phyloP scores from a whole-genome alignment of 2,329 filamentous ascomycete species.

The Lachnellula subtilissima region DNA sequence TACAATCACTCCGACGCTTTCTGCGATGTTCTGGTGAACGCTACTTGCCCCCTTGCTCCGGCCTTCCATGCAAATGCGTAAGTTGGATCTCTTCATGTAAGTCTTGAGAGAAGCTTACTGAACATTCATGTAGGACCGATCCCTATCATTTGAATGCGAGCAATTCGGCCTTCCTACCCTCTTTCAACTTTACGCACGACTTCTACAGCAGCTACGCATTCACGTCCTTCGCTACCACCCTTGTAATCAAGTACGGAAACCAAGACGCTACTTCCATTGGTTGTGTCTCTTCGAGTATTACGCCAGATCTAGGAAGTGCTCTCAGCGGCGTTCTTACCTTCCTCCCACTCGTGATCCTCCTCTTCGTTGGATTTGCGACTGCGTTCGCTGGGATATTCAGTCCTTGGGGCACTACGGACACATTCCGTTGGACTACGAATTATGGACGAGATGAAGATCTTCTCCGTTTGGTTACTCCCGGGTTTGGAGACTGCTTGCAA shows the following conservation, averaged over 20 bases:
- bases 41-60: slow-evolving; percentile 69
- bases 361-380: slow-evolving; percentile 77
- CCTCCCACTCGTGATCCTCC: slow-evolving; percentile 71
- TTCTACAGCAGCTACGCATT: slow-evolving; percentile 84
- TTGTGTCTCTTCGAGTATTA: slow-evolving; percentile 78
- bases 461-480: slow-evolving; percentile 85
- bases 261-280: slow-evolving; percentile 57
- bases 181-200: slow-evolving; percentile 68
- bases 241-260: slow-evolving; percentile 74
- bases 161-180: slow-evolving; percentile 39
- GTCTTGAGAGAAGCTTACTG: not conserved
- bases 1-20: slow-evolving; percentile 56
- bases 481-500: slow-evolving; percentile 93
- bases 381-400: slow-evolving; percentile 81
- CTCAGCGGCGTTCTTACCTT: slow-evolving; percentile 68
- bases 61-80: slow-evolving; percentile 57
- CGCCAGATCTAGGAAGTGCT: slow-evolving; percentile 70
- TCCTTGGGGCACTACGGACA: slow-evolving; percentile 86
- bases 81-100: slow-evolving; percentile 18
- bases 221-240: slow-evolving; percentile 69
- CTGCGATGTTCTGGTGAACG: slow-evolving; percentile 59
- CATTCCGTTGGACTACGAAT: slow-evolving; percentile 97
- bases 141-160: slow-evolving; percentile 40
- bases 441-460: slow-evolving; percentile 92
- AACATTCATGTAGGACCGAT: slow-evolving; percentile 29